Percentiles rank a stretch among this genome's conserved stretches.
These are phyloP conservation scores for Mycena sanguinolenta DNA, from an alignment of 768 basidiomycete species.

Conservation along the genomic window DNA sequence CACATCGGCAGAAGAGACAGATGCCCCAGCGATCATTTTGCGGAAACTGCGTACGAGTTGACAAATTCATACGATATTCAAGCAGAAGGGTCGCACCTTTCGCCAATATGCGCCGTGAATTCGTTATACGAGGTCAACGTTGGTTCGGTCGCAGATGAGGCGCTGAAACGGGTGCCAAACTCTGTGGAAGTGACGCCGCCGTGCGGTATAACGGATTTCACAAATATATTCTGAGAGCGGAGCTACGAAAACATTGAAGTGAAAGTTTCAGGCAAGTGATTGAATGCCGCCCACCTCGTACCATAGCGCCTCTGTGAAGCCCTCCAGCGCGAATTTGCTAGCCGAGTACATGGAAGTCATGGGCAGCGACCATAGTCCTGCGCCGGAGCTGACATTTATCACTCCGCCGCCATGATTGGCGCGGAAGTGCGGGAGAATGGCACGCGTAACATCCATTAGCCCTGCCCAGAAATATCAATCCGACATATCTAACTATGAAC, in stretches of 20 bases:
- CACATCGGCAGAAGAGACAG: constrained; percentile 37
- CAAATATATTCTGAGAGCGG: constrained; percentile 40
- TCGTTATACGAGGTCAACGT: constrained; percentile 26
- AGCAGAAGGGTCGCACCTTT: constrained; percentile 19
- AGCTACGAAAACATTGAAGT: constrained; percentile 5
- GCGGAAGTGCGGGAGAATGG: constrained; percentile 40
- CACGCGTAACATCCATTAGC: constrained; percentile 40
- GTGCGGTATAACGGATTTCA: constrained; percentile 39
- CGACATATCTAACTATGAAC: not conserved
- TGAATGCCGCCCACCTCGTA: constrained; percentile 15
- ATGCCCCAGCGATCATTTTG: constrained; percentile 32
- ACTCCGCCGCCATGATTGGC: constrained; percentile 35
- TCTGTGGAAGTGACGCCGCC: constrained; percentile 37
- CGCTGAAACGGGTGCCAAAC: constrained; percentile 31
- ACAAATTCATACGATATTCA: too few relatives aligned
- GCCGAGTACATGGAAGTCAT: constrained; percentile 38
- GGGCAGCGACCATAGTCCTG: constrained; percentile 37
- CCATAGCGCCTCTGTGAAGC: constrained; percentile 41
- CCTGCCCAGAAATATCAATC: constrained; percentile 17
- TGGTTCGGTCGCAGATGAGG: constrained; percentile 22
- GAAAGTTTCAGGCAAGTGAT: not conserved
- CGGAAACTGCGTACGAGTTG: constrained; percentile 18
- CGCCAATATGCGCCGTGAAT: constrained; percentile 23
- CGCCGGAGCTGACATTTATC: constrained; percentile 41
- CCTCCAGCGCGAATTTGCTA: constrained; percentile 42